Evolutionary conservation across 257 asterid genomes (phyloP), one percentile per base, ranked within the genome.

Genomic region (Nicotiana paniculata): DNA sequence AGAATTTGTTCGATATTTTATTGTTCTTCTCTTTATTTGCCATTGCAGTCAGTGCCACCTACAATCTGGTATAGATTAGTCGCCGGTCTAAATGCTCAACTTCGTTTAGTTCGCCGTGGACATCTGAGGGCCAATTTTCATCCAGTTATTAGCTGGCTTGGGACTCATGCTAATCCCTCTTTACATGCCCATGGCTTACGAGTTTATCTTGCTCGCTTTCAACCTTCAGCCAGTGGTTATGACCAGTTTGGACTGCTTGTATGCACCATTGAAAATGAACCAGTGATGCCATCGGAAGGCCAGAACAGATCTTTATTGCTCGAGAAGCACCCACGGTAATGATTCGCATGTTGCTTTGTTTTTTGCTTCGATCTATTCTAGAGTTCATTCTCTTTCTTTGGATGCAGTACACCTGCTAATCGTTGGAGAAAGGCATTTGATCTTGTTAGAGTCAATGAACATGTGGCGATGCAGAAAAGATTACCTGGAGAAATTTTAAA

Each of bases 51-150:
- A 17, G 91, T 94, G 67, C 97, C 97, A 68, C 98, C 98, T 37
- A 93, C 97, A 70, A 88, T 88, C 63, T 94, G 97, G 98, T 90
- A 93, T 76, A 86, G 97, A 78, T 86, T 94, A 59, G 94, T 94
- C 83, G 98, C 98, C 83, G 98, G 98, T 86, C 91, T 94, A 81
- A 94, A 92, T 86, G 98, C 97, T 59, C 98, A 93, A 85, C 95
- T 94, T 53, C 97, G 98, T 69, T 85, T 94, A 81, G 98, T 91
- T 61, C 93, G 93, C 51, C 84, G 89, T 21, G 98, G 95, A 43
- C 97, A 94, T 86, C 87, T 94, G 74, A 87, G 90, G 81, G 77
- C 89, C 76, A 93, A 97, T 24, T 88, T 93, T 82, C 66, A n/a
- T 86, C 95, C 93, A 72, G 92, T 94, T 84, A 79, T 93, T 87